A percentile compares a stretch with the other conserved stretches of the same genome.
Evolutionary conservation across 106 monocot genomes (phyloP).

Genomic region (Apostasia ramifera): DNA sequence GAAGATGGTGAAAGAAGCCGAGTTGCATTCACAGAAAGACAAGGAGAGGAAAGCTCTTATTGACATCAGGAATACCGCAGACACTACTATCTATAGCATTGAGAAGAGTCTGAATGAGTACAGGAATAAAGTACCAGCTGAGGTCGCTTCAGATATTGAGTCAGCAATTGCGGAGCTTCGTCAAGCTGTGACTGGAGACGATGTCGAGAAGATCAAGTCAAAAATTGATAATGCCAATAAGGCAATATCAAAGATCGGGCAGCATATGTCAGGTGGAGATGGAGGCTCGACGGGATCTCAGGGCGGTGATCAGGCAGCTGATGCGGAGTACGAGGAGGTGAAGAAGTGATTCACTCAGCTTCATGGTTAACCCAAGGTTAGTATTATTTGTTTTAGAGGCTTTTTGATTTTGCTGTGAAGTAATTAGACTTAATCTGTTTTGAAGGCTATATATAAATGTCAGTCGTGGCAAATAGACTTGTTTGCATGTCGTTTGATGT

Average conservation of each 20-base stretch:
- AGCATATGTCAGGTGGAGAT: conserved; percentile 45
- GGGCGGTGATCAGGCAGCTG: conserved; percentile 30
- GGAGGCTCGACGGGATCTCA: conserved; percentile 23
- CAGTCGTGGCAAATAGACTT: too few relatives aligned
- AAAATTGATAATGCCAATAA: conserved; percentile 54
- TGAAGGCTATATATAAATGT: too few relatives aligned
- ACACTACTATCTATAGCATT: conserved; percentile 50
- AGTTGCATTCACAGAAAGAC: conserved; percentile 54
- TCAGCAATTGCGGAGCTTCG: conserved; percentile 42
- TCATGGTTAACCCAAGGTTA: too few relatives aligned
- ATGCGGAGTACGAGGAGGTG: conserved; percentile 64
- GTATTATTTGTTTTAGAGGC: too few relatives aligned
- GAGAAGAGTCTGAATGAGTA: conserved; percentile 71
- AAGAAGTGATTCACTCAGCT: conserved; percentile 29
- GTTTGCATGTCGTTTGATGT: too few relatives aligned
- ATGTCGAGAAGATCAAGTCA: conserved; percentile 36
- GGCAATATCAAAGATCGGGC: conserved; percentile 53
- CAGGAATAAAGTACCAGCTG: conserved; percentile 55
- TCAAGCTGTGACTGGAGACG: conserved; percentile 35
- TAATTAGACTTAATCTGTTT: too few relatives aligned
- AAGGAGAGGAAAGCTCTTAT: conserved; percentile 57
- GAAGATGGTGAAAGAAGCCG: conserved; percentile 65
- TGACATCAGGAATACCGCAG: conserved; percentile 44
- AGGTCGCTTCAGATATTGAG: conserved; percentile 51
- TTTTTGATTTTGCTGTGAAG: too few relatives aligned